Conservation (phyloP, 225 moss, liverwort and hornwort species). For the Anthoceros angustus region DNA sequence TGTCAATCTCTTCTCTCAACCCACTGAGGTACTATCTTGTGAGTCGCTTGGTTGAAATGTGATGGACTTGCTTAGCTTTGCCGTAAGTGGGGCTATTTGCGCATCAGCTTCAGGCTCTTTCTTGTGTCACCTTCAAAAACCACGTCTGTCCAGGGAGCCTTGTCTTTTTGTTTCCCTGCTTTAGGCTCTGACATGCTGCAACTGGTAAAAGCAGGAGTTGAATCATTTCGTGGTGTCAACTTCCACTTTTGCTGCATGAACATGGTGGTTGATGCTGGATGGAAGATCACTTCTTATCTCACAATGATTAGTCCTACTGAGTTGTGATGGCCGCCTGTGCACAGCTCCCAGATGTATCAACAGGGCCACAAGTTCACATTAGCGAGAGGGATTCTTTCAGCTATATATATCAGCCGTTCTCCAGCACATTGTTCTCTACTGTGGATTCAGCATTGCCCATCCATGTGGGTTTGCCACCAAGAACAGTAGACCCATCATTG, state of each 20-base stretch:
- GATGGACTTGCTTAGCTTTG: too few species aligned
- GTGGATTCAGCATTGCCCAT: constrained; percentile 30
- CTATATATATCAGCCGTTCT: constrained; percentile 34
- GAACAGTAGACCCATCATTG: constrained; percentile 37
- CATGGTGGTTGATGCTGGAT: constrained; percentile 10
- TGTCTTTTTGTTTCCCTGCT: not conserved
- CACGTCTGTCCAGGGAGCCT: not conserved
- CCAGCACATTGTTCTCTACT: constrained; percentile 36
- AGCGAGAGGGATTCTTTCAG: constrained; percentile 44
- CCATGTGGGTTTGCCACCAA: constrained; percentile 47
- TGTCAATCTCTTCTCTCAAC: constrained; percentile 48
- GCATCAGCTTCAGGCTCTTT: too few species aligned
- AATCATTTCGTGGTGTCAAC: too few species aligned
- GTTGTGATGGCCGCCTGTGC: constrained; percentile 28
- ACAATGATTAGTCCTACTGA: constrained; percentile 19
- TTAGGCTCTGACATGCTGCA: not conserved
- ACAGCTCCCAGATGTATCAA: constrained; percentile 11
- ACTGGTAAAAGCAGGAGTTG: not conserved
- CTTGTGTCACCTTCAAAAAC: too few species aligned
- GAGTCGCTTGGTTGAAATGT: not conserved
- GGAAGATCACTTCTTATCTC: too few species aligned
- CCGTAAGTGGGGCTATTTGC: too few species aligned
- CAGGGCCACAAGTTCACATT: constrained; percentile 8
- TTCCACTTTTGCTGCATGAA: not conserved
- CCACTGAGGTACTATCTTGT: constrained; percentile 36